A percentile compares a stretch with the other conserved stretches of the same genome.
These are phyloP conservation scores for Acacia concinna DNA, from an alignment of 331 rosid genomes.

Conservation along the genomic window DNA sequence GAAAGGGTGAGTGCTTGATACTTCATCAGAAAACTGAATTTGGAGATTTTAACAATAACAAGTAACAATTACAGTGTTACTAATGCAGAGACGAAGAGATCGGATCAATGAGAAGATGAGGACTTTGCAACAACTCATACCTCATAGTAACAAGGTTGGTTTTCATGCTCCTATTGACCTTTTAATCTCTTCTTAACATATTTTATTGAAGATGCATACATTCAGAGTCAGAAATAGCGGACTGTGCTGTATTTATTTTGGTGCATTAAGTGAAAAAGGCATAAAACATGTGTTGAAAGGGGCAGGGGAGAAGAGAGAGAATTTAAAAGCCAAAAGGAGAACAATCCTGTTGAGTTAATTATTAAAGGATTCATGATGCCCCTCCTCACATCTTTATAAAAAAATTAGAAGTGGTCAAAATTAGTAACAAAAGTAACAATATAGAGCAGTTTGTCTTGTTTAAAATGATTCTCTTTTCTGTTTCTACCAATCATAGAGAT, in stretches of 20 bases:
- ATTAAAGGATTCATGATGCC: neutral
- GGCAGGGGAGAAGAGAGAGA: neutral
- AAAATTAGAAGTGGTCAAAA: neutral
- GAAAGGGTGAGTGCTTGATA: slow-evolving; percentile 61
- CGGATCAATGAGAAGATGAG: slow-evolving; percentile 93
- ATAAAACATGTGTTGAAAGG: neutral
- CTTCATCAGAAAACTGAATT: slow-evolving; percentile 12
- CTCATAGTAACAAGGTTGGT: slow-evolving; percentile 83
- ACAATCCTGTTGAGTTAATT: neutral
- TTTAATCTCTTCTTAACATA: neutral
- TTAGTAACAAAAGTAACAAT: neutral
- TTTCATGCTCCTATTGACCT: neutral
- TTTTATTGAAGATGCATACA: neutral
- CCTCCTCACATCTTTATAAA: neutral
- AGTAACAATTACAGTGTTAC: neutral
- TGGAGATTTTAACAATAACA: slow-evolving; percentile 13
- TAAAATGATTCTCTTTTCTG: slow-evolving; percentile 19
- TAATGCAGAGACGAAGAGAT: slow-evolving; percentile 80
- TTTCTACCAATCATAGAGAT: slow-evolving; percentile 20
- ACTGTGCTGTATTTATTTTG: neutral
- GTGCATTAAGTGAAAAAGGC: neutral
- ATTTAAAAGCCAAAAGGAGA: neutral
- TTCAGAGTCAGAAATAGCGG: neutral
- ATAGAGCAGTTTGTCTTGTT: neutral
- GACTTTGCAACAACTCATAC: slow-evolving; percentile 91